Base-by-base conservation (phyloP, 257 asterid species). In the Nicotiana otophora region DNA sequence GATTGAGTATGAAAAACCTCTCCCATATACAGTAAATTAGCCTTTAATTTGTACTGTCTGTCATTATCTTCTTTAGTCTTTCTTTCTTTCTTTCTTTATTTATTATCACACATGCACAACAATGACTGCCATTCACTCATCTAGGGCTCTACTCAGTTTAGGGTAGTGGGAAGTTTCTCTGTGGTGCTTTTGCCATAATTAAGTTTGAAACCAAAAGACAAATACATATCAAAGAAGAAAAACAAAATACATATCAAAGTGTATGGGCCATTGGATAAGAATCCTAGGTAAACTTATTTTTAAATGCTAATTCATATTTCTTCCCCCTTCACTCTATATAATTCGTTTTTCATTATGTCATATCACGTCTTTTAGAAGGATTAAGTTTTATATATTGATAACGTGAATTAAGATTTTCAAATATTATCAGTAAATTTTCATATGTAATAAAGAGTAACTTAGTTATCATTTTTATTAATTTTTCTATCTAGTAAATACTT, bases 161-260 rank as follows among this genome's bases (percentile, higher is more conserved):
- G 84, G 53, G 57, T 81, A 89, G 86, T 88, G 92, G 88, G 87
- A 88, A 92, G 86, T 76, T 87, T 92, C 90, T 86, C 79, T 79
- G 66, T 75, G 81, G 77, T 85, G 80, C 82, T 75, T 81, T 81
- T 16, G 19, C 19, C 64, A 76, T 23, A 26, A 76, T 42, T 42
- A 57, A 72, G 62, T 53, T 74, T 23, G 83, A 7, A 81, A 82
- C 83, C 79, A 78, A 85, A 82, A 69, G 83, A 79, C 82, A 83
- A 51, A 64, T 31, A 64, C 82, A 51, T n/a, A 83, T 36, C 79
- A 26, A 46, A 31, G 60, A 28, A 28, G 2, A 28, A 28, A 28
- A 28, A 23, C 26, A 23, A 83, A 51, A 64, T 31, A 64, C 82
- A 51, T n/a, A 83, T 36, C 79, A 26, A 46, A 31, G 60, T 36